Evolutionary conservation across 164 flowering plant genomes (phyloP), one percentile per base, ranked within the genome.

Genomic region (Vitis cinerea): DNA sequence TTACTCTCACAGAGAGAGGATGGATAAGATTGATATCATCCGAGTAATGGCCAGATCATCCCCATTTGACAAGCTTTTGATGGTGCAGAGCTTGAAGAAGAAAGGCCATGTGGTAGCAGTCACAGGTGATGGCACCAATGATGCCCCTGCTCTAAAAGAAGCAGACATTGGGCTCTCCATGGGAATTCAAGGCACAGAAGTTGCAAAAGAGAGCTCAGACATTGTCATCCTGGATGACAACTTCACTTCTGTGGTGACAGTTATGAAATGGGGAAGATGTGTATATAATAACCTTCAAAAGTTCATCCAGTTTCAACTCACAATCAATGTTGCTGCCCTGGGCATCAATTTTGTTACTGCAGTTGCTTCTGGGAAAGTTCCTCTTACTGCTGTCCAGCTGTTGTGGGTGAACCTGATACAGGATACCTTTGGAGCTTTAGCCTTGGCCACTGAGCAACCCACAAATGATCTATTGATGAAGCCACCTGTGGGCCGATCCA

Each of bases 301-400:
- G 65, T 83, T 82, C 77, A 74, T 83, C 53, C 86, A 85, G 61
- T 85, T 83, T 67, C 84, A 78, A 54, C 84, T 85, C 61, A 85
- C 88, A 3, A 81, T 79, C 4, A 83, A 79, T 68, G 77, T 78
- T 30, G 83, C 83, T 11, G 83, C 83, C 14, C 77, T 81, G 3
- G 76, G 44, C 8, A 76, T 83, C 66, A 83, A 81, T 71, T 72
- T 82, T 15, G 73, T 75, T 15, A 81, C 81, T 9, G 82, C 84
- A 0, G 72, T 76, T 30, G 78, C 83, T 17, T 59, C 85, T 0
- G 80, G 85, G 11, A 53, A 78, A 52, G 82, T 78, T 50, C 80
- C 83, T 1, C 64, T 82, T 10, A 76, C 82, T 27, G 76, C 81
- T 49, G 81, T 78, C 2, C 86, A 85, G 56, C 58, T 83, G 7